These are phyloP conservation scores for Phylloporus rhodoxanthus DNA, from an alignment of 768 basidiomycete genomes.

Conservation along the genomic window DNA sequence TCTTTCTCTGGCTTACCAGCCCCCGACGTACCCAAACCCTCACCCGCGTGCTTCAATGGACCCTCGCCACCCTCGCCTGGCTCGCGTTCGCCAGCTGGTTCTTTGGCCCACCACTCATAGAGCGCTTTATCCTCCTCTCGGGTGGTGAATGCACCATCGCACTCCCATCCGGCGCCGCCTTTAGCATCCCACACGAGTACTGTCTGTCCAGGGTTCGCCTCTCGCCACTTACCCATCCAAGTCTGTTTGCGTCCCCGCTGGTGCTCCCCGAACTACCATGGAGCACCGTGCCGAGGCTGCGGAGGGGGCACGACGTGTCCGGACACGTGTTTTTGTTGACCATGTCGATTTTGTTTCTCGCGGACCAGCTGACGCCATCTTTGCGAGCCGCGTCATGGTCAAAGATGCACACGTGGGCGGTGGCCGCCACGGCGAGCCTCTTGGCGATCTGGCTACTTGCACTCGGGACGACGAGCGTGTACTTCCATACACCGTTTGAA, in stretches of 20 bases:
- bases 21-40: conserved; percentile 39
- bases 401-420: conserved; percentile 41
- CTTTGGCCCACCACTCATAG: conserved; percentile 75
- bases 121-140: conserved; percentile 55
- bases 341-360: conserved; percentile 70
- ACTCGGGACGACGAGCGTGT: conserved; percentile 73
- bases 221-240: conserved; percentile 56
- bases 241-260: conserved; percentile 47
- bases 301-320: conserved; percentile 85
- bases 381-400: conserved; percentile 40
- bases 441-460: conserved; percentile 69
- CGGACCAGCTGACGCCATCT: conserved; percentile 63
- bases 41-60: conserved; percentile 48
- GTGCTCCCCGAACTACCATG: conserved; percentile 37
- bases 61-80: conserved; percentile 61
- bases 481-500: conserved; percentile 86
- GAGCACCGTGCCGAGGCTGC: conserved; percentile 53
- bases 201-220: conserved; percentile 50
- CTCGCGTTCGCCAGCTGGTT: conserved; percentile 78
- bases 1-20: conserved; percentile 53
- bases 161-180: conserved; percentile 49
- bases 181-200: conserved; percentile 51
- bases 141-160: conserved; percentile 75
- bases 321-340: conserved; percentile 91
- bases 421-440: conserved; percentile 41